Conservation (phyloP, 176 grass and related monocot genomes). For the Carex scoparia region DNA sequence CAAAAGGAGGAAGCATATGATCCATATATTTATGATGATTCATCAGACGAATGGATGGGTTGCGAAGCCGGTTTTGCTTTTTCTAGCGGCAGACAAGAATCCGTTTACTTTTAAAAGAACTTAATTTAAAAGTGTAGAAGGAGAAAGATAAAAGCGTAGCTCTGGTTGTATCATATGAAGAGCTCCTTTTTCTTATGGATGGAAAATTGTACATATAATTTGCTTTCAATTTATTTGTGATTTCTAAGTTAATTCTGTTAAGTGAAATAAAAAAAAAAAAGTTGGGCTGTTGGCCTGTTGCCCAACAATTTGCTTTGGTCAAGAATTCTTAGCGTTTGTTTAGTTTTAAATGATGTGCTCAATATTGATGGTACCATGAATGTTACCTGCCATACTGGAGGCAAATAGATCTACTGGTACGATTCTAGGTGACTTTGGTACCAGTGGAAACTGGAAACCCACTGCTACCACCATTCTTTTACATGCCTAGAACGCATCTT, state of each 20-base stretch:
- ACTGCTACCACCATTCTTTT: neutral
- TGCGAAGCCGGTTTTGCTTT: slow-evolving; percentile 18
- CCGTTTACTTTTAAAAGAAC: slow-evolving; percentile 14
- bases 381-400: neutral
- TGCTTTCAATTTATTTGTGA: neutral
- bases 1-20: neutral
- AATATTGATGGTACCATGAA: neutral
- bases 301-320: neutral
- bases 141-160: neutral
- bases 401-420: neutral
- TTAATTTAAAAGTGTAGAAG: neutral
- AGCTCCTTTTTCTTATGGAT: neutral
- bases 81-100: slow-evolving; percentile 3
- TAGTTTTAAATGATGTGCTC: neutral
- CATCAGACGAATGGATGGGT: slow-evolving; percentile 17
- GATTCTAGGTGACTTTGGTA: neutral
- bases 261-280: neutral
- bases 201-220: neutral
- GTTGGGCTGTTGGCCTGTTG: neutral
- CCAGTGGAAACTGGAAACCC: neutral
- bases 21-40: neutral
- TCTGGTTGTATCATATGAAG: neutral
- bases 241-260: too few relatives aligned
- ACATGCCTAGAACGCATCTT: neutral
- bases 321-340: neutral